Conservation (phyloP, 169 alveolate species). For the Eimeria acervulina region DNA sequence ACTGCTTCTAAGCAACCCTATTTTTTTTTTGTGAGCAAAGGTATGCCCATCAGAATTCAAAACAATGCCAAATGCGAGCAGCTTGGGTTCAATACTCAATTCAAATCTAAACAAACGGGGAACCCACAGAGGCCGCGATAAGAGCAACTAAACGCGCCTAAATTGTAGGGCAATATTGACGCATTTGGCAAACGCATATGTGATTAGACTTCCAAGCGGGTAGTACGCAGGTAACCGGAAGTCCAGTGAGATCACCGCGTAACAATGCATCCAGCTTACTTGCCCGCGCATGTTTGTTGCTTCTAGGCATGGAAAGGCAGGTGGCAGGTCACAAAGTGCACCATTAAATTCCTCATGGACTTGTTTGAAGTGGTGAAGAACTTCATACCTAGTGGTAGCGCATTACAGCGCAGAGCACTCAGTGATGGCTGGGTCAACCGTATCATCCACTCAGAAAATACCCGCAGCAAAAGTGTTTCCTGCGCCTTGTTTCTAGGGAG, state of each 20-base stretch:
- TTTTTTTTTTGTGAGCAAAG: not conserved
- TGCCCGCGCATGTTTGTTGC: slow-evolving; percentile 23
- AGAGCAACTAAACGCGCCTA: not conserved
- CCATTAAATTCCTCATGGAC: slow-evolving; percentile 13
- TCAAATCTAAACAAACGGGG: not conserved
- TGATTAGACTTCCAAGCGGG: not conserved
- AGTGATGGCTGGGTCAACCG: not conserved
- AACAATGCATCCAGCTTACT: not conserved
- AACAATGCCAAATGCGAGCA: not conserved
- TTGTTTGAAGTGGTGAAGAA: slow-evolving; percentile 22
- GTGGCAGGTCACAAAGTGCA: slow-evolving; percentile 5
- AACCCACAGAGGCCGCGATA: not conserved
- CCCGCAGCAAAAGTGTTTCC: not conserved
- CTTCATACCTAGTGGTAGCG: slow-evolving; percentile 22
- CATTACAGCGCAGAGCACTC: not conserved
- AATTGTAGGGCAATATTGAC: not conserved
- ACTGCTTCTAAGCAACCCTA: not conserved
- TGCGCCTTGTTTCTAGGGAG: not conserved
- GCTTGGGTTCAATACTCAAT: not conserved
- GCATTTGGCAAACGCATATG: not conserved
- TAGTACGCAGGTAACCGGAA: not conserved
- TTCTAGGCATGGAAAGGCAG: slow-evolving; percentile 34
- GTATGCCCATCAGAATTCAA: not conserved
- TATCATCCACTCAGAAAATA: not conserved
- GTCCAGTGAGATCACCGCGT: not conserved